Base-by-base conservation (phyloP, 495 filamentous ascomycete genomes). In the Penicillium goetzii region DNA sequence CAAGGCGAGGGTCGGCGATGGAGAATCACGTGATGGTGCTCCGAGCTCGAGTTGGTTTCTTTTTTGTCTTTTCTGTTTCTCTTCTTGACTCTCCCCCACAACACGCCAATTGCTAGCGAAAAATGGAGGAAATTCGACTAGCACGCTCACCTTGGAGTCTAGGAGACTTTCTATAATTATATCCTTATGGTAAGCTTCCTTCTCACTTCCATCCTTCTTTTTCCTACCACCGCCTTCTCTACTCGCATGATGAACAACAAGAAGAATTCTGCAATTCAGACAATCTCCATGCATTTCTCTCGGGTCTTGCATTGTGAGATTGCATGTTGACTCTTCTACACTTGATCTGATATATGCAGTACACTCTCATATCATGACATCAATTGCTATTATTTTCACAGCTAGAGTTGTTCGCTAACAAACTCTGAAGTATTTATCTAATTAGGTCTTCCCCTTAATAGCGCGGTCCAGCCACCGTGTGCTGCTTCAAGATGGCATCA, bases 241-340 rank as follows among this genome's bases (percentile, higher is more conserved):
- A 41, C 58, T 21, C 23, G 73, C 64, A 58, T 68, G 60, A 77
- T 82, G 82, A 85, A 79, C 76, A 80, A 61, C 68, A 62, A 72
- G 62, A 81, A 79, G 81, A 84, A 76, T 84, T 85, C 83, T 85
- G 82, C 83, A 84, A 84, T 83, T 63, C 81, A 56, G 81, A 85
- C 76, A 81, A 72, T 78, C 80, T 79, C 80, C 78, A 58, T 33
- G 50, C 58, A 62, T 72, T 55, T 21, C 45, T 69, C 54, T 62
- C 62, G 60, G 62, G 59, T 30, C 40, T 45, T 52, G 49, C 49
- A 49, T 56, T 30, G 74, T 77, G 80, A 79, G 80, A 77, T 76
- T 79, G 76, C 50, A 65, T 78, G 83, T 81, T 77, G 83, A 85
- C 76, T 68, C 64, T 74, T 80, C 80, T 85, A 84, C 83, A 84